A percentile compares a stretch with the other conserved stretches of the same genome.
These are phyloP conservation scores for Saturnispora besseyi DNA, from an alignment of 805 yeast genomes.

Conservation along the genomic window DNA sequence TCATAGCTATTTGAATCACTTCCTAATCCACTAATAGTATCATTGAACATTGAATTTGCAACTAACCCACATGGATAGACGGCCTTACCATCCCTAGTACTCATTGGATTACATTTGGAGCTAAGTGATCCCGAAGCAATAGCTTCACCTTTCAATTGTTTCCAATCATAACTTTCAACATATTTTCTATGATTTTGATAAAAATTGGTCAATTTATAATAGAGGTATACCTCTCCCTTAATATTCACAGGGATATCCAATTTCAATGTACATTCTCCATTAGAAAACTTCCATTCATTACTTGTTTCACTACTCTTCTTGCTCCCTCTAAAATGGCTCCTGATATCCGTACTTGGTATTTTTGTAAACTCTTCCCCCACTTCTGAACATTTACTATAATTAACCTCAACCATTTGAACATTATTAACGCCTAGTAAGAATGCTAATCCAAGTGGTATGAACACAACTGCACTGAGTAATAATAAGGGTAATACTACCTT, in stretches of 20 bases:
- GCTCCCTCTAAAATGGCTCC: constrained; percentile 50
- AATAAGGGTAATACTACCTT: constrained; percentile 82
- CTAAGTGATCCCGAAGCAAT: constrained; percentile 42
- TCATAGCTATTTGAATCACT: constrained; percentile 30
- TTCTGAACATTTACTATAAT: constrained; percentile 63
- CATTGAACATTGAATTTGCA: constrained; percentile 89
- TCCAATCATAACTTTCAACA: constrained; percentile 74
- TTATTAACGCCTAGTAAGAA: constrained; percentile 67
- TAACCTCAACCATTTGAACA: constrained; percentile 65
- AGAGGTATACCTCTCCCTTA: constrained; percentile 62
- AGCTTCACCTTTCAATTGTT: constrained; percentile 73
- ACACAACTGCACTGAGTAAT: constrained; percentile 62
- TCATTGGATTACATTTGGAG: constrained; percentile 46
- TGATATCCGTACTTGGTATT: constrained; percentile 53
- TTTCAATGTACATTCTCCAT: constrained; percentile 50
- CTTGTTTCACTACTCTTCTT: constrained; percentile 17
- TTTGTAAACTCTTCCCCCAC: constrained; percentile 31
- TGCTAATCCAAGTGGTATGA: constrained; percentile 88
- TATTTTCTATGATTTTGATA: constrained; percentile 93
- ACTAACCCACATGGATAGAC: constrained; percentile 91
- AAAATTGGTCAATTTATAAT: constrained; percentile 82
- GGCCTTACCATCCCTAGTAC: constrained; percentile 30
- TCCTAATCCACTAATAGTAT: constrained; percentile 46
- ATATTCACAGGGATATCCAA: constrained; percentile 68
- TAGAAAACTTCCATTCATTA: constrained; percentile 51